A percentile compares a stretch with the other conserved stretches of the same genome.
These are phyloP conservation scores for Bryum argenteum DNA, from an alignment of 225 moss, liverwort and hornwort species.

Conservation along the genomic window DNA sequence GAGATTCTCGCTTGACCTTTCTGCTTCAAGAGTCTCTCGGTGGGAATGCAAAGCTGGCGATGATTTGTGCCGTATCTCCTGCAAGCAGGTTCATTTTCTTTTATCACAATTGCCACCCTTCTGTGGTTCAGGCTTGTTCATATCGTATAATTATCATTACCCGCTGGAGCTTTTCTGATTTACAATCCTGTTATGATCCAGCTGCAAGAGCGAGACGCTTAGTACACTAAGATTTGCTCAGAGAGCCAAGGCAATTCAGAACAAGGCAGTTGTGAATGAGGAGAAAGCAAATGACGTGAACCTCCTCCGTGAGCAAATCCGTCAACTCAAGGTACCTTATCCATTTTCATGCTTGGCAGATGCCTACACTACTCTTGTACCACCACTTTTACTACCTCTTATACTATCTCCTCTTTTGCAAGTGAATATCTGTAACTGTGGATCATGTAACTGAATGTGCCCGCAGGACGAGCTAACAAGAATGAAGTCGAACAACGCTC, in stretches of 20 bases:
- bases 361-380: not conserved
- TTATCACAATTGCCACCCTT: not conserved
- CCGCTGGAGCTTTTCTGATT: not conserved
- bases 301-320: slow-evolving; percentile 92
- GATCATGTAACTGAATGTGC: not conserved
- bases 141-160: too few relatives aligned
- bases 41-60: slow-evolving; percentile 92
- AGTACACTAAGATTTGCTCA: slow-evolving; percentile 96
- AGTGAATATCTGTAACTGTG: not conserved
- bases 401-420: not conserved
- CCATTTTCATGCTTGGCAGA: not conserved
- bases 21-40: slow-evolving; percentile 94
- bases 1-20: slow-evolving; percentile 95
- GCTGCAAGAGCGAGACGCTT: slow-evolving; percentile 93
- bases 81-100: slow-evolving; percentile 71
- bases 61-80: slow-evolving; percentile 89
- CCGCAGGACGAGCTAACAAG: slow-evolving; percentile 83
- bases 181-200: slow-evolving; percentile 23
- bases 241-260: slow-evolving; percentile 94
- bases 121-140: not conserved
- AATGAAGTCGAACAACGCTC: slow-evolving; percentile 70
- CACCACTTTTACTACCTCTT: too few relatives aligned
- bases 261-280: slow-evolving; percentile 94
- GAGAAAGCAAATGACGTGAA: slow-evolving; percentile 89
- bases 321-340: slow-evolving; percentile 80